These are phyloP conservation scores for Zoysia japonica DNA, from an alignment of 176 grass and related monocot species.

Conservation along the genomic window DNA sequence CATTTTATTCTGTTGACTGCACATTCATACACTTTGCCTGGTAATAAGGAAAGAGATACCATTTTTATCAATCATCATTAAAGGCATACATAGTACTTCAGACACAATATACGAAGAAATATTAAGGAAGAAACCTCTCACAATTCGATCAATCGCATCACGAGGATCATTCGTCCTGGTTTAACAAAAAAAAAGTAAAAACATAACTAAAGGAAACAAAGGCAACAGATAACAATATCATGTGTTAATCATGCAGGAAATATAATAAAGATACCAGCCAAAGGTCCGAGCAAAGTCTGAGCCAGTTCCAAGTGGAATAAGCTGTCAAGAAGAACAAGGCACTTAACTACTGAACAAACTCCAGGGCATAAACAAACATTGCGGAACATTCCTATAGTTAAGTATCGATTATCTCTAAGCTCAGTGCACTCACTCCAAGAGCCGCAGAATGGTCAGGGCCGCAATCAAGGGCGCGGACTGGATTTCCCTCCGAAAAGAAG, in stretches of 20 bases:
- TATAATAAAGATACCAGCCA: conserved; percentile 59
- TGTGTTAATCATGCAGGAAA: conserved; percentile 21
- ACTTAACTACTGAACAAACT: conserved; percentile 23
- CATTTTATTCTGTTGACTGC: neutral
- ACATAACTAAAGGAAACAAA: conserved; percentile 1
- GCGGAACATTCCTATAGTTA: conserved; percentile 9
- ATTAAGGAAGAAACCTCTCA: conserved; percentile 60
- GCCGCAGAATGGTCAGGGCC: conserved; percentile 56
- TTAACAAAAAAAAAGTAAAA: conserved; percentile 36
- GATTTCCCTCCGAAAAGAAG: conserved; percentile 72
- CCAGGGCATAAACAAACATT: conserved; percentile 23
- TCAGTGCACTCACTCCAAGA: conserved; percentile 68
- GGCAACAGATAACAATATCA: conserved; percentile 16
- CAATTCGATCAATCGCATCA: conserved; percentile 82
- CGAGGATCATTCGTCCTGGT: conserved; percentile 86
- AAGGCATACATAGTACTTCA: neutral
- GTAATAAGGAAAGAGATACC: neutral
- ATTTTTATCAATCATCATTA: neutral
- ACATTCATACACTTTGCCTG: neutral
- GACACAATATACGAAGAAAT: conserved; percentile 18
- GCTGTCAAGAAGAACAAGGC: conserved; percentile 49
- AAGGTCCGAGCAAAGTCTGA: conserved; percentile 98
- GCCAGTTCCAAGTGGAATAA: conserved; percentile 96
- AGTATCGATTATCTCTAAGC: neutral
- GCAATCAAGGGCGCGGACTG: conserved; percentile 52